A percentile compares a stretch with the other conserved stretches of the same genome.
Conservation (phyloP, 345 rosid species). For the Dovyalis caffra region DNA sequence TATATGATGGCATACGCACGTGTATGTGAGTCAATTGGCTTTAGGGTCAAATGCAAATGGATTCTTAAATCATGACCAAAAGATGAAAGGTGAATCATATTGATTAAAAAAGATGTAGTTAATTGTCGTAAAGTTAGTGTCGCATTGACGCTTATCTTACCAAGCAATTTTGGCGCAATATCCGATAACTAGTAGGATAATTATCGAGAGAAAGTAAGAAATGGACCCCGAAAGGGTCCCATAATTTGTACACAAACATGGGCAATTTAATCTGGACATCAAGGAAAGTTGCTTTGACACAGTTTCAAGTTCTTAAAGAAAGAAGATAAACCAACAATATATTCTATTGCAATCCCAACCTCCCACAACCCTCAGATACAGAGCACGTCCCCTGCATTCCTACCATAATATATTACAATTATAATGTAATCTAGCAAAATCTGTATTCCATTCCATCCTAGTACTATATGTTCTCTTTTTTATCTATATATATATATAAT, state of each 20-base stretch:
- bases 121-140: too few species aligned
- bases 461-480: neutral
- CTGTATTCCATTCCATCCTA: neutral
- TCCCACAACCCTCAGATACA: neutral
- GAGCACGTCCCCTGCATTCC: neutral
- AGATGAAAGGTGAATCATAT: too few species aligned
- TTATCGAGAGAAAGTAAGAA: neutral
- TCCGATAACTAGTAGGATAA: too few species aligned
- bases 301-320: neutral
- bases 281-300: neutral
- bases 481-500: too few species aligned
- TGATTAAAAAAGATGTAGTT: too few species aligned
- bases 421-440: neutral
- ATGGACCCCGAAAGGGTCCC: neutral
- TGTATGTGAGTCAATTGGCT: too few species aligned
- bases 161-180: too few species aligned
- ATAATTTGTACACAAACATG: neutral
- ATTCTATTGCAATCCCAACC: neutral
- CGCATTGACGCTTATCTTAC: too few species aligned
- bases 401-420: neutral
- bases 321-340: too few species aligned
- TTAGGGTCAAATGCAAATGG: too few species aligned
- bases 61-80: too few species aligned
- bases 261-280: constrained; percentile 1
- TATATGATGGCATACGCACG: too few species aligned